Conservation (phyloP, 2,329 filamentous ascomycete species). For the Colletotrichum simmondsii region DNA sequence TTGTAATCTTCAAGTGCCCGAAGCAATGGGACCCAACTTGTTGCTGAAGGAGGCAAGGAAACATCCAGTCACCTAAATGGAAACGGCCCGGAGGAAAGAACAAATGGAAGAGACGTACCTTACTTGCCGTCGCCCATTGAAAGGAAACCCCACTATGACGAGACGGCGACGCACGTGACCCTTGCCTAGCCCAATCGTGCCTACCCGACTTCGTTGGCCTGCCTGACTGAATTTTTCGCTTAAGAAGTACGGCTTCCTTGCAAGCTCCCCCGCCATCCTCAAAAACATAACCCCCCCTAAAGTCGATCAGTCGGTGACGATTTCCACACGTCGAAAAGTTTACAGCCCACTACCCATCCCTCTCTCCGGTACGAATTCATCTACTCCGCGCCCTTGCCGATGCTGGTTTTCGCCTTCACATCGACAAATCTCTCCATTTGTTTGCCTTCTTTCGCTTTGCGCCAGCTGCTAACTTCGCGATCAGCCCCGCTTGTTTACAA, state of each 20-base stretch:
- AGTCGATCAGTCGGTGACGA: constrained; percentile 49
- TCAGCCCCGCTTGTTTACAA: constrained; percentile 60
- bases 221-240: constrained; percentile 56
- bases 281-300: constrained; percentile 49
- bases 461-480: constrained; percentile 31
- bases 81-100: background rate
- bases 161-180: constrained; percentile 32
- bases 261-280: constrained; percentile 54
- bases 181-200: constrained; percentile 30
- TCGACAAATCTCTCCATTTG: constrained; percentile 11
- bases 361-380: constrained; percentile 5
- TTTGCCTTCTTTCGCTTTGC: constrained; percentile 5
- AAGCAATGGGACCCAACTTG: background rate
- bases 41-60: background rate
- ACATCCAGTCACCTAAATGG: background rate
- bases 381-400: constrained; percentile 1
- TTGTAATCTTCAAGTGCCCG: background rate
- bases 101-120: background rate
- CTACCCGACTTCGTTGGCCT: constrained; percentile 33
- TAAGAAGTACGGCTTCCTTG: constrained; percentile 44
- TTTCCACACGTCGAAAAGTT: constrained; percentile 44
- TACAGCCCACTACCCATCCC: constrained; percentile 12
- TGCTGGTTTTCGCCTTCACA: constrained; percentile 34
- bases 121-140: background rate
- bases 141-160: constrained; percentile 30